A percentile compares a stretch with the other conserved stretches of the same genome.
Conservation (phyloP, 1,139 yeast species). For the Candida albicans region DNA sequence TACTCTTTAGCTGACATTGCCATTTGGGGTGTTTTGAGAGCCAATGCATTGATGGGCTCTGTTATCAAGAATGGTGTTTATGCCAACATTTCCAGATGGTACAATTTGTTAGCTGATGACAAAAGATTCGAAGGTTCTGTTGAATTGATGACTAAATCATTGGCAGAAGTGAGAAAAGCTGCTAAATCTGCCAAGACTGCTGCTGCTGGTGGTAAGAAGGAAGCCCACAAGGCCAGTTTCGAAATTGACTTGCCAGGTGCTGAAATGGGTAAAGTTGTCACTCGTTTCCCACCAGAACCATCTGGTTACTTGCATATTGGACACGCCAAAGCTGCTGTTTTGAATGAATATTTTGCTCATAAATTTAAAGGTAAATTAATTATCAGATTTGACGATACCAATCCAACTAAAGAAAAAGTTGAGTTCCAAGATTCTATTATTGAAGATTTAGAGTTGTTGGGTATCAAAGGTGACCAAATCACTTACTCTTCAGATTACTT, state of each 20-base stretch:
- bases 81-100: conserved; percentile 92
- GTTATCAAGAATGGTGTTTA: conserved; percentile 81
- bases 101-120: conserved; percentile 69
- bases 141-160: conserved; percentile 64
- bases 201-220: conserved; percentile 64
- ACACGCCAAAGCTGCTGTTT: conserved; percentile 94
- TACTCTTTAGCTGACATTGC: conserved; percentile 80
- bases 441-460: conserved; percentile 84
- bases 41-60: conserved; percentile 90
- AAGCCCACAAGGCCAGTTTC: conserved; percentile 83
- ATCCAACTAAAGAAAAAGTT: conserved; percentile 90
- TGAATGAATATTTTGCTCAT: conserved; percentile 94
- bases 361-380: conserved; percentile 92
- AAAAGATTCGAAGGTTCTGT: conserved; percentile 65
- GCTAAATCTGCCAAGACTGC: conserved; percentile 43
- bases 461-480: conserved; percentile 84
- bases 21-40: conserved; percentile 91
- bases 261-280: conserved; percentile 87
- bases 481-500: conserved; percentile 94
- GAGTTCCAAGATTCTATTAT: conserved; percentile 92
- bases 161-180: conserved; percentile 72
- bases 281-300: conserved; percentile 92
- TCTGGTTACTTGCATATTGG: conserved; percentile 94
- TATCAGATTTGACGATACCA: conserved; percentile 95
- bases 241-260: conserved; percentile 93